These are phyloP conservation scores for Fusarium nisikadoi DNA, from an alignment of 2,329 filamentous ascomycete genomes.

Conservation along the genomic window DNA sequence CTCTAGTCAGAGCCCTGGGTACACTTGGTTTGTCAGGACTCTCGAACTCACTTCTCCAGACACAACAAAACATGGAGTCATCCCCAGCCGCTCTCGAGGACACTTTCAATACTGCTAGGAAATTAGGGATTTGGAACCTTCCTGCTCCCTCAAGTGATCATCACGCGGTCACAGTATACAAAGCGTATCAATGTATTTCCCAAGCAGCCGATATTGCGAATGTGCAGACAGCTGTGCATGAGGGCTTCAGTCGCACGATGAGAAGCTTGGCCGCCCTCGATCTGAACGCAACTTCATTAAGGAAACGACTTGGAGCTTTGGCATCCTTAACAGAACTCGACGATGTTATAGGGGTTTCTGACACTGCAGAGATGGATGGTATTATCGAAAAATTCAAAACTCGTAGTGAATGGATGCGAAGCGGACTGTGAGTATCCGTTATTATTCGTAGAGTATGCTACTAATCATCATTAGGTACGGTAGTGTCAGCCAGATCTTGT, in stretches of 20 bases:
- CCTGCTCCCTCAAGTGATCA: conserved; percentile 74
- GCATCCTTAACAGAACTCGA: conserved; percentile 85
- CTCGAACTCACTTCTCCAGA: conserved; percentile 80
- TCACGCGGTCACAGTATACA: conserved; percentile 78
- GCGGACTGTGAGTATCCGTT: conserved; percentile 71
- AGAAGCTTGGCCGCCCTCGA: conserved; percentile 61
- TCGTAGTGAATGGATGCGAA: conserved; percentile 83
- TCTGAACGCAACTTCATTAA: conserved; percentile 62
- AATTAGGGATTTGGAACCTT: conserved; percentile 92
- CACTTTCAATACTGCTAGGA: conserved; percentile 82
- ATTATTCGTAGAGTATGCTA: background rate
- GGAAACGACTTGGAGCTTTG: conserved; percentile 68
- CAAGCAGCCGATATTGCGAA: conserved; percentile 67
- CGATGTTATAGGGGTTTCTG: conserved; percentile 74
- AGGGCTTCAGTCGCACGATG: conserved; percentile 71
- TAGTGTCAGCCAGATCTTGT: conserved; percentile 83
- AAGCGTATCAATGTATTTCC: conserved; percentile 81
- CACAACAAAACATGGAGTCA: conserved; percentile 69
- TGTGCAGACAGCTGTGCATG: conserved; percentile 69
- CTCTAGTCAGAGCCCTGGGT: conserved; percentile 80
- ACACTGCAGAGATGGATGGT: conserved; percentile 68
- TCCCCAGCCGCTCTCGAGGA: conserved; percentile 71
- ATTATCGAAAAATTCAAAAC: conserved; percentile 71
- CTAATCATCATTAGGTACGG: conserved; percentile 65
- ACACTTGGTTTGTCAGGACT: conserved; percentile 86